Conservation (phyloP, 2,329 filamentous ascomycete species). For the Diaporthe vexans region DNA sequence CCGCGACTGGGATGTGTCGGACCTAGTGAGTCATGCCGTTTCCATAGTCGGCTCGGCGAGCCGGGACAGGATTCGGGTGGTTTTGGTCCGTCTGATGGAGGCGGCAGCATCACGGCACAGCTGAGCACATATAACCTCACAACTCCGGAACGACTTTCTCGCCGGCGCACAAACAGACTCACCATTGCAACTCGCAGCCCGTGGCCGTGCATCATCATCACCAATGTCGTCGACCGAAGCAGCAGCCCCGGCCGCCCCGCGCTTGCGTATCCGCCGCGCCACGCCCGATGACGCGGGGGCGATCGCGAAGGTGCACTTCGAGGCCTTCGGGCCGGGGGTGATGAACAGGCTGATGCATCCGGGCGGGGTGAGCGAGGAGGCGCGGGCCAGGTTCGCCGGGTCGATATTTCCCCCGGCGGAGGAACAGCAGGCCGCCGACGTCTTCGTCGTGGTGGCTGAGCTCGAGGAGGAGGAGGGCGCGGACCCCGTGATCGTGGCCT, state of each 20-base stretch:
- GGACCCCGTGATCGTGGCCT: slow-evolving; percentile 49
- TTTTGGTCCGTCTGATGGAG: neutral
- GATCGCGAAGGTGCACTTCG: slow-evolving; percentile 33
- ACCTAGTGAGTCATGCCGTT: slow-evolving; percentile 20
- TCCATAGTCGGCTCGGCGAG: slow-evolving; percentile 8
- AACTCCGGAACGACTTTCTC: neutral
- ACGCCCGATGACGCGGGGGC: slow-evolving; percentile 29
- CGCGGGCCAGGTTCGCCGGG: slow-evolving; percentile 41
- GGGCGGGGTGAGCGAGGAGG: slow-evolving; percentile 42
- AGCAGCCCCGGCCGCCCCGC: neutral
- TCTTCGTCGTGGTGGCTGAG: slow-evolving; percentile 47
- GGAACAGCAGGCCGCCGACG: neutral
- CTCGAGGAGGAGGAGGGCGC: slow-evolving; percentile 13
- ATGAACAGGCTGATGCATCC: slow-evolving; percentile 48
- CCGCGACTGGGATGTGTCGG: neutral
- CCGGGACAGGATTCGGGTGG: neutral
- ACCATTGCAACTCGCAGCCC: neutral
- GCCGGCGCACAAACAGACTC: neutral
- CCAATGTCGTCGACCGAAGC: slow-evolving; percentile 12
- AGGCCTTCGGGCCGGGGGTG: slow-evolving; percentile 41
- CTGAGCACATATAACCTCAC: neutral
- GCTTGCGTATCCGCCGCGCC: slow-evolving; percentile 30
- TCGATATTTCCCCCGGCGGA: slow-evolving; percentile 39
- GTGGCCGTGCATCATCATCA: slow-evolving; percentile 13
- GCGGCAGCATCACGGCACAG: neutral